phyloP scores from a whole-genome alignment of 176 grass and related monocot species.

The Tillandsia leiboldiana region DNA sequence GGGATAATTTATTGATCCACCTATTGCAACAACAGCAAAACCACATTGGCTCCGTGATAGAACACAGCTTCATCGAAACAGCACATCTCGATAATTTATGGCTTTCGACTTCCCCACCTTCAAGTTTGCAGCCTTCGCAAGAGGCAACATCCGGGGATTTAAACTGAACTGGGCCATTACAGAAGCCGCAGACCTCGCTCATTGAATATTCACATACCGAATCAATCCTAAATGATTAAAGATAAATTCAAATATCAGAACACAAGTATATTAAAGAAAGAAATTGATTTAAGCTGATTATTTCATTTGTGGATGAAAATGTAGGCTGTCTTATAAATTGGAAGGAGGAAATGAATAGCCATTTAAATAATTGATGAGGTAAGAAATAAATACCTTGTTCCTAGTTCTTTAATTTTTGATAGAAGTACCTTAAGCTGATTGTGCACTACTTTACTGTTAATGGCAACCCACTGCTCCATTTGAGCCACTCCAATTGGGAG shows the following conservation, averaged over 20 bases:
- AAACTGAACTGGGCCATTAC: slow-evolving; percentile 43
- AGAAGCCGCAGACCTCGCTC: slow-evolving; percentile 53
- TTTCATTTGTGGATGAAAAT: background rate
- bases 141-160: slow-evolving; percentile 37
- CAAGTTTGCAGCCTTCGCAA: slow-evolving; percentile 23
- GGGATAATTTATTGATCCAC: slow-evolving; percentile 37
- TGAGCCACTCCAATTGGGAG: slow-evolving; percentile 53
- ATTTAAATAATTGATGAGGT: background rate
- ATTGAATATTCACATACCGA: slow-evolving; percentile 29
- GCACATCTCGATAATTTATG: slow-evolving; percentile 50
- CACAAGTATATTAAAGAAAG: background rate
- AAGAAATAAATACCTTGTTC: slow-evolving; percentile 34
- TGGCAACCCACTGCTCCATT: slow-evolving; percentile 59
- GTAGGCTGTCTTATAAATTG: background rate
- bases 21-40: slow-evolving; percentile 54
- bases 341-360: background rate
- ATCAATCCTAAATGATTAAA: slow-evolving; percentile 26
- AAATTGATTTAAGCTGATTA: background rate
- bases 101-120: slow-evolving; percentile 12
- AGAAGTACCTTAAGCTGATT: slow-evolving; percentile 35
- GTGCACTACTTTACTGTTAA: slow-evolving; percentile 24
- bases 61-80: slow-evolving; percentile 52
- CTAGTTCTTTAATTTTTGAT: slow-evolving; percentile 37
- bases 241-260: background rate
- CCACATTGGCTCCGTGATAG: slow-evolving; percentile 37